Evolutionary conservation across 2,329 filamentous ascomycete species (phyloP).

Genomic region (Hypoxylon sp.): DNA sequence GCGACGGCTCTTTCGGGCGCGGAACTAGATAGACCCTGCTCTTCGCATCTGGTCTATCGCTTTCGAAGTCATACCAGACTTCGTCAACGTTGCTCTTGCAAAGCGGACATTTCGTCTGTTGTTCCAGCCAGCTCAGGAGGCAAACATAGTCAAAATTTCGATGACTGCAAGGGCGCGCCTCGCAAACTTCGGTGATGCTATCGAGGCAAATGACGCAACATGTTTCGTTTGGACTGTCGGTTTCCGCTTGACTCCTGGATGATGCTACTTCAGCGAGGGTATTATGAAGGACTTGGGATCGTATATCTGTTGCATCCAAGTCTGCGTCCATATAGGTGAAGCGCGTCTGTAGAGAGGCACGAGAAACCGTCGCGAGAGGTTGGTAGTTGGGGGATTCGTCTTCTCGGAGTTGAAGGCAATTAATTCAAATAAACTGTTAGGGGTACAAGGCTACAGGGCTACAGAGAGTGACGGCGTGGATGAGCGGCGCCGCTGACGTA

Average conservation of each 20-base stretch:
- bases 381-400: slow-evolving; percentile 1
- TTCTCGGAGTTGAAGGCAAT: slow-evolving; percentile 1
- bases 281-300: slow-evolving; percentile 60
- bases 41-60: slow-evolving; percentile 61
- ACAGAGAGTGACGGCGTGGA: neutral
- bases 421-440: neutral
- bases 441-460: slow-evolving; percentile 8
- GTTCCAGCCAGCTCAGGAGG: slow-evolving; percentile 84
- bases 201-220: slow-evolving; percentile 93
- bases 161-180: slow-evolving; percentile 84
- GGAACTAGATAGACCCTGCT: slow-evolving; percentile 73
- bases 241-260: slow-evolving; percentile 53
- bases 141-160: slow-evolving; percentile 88
- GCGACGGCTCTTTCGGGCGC: slow-evolving; percentile 44
- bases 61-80: slow-evolving; percentile 75
- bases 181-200: slow-evolving; percentile 77
- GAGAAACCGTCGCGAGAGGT: neutral
- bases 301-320: slow-evolving; percentile 56
- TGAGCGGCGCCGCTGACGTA: slow-evolving; percentile 6
- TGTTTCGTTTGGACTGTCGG: slow-evolving; percentile 55
- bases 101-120: slow-evolving; percentile 81
- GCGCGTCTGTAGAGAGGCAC: neutral
- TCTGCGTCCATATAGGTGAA: slow-evolving; percentile 52
- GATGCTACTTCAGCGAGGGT: slow-evolving; percentile 60
- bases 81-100: slow-evolving; percentile 73